Percentiles rank a stretch among this genome's conserved stretches.
These are phyloP conservation scores for Powellomyces hirtus DNA, from an alignment of 192 early-diverging fungal genomes.

Conservation along the genomic window DNA sequence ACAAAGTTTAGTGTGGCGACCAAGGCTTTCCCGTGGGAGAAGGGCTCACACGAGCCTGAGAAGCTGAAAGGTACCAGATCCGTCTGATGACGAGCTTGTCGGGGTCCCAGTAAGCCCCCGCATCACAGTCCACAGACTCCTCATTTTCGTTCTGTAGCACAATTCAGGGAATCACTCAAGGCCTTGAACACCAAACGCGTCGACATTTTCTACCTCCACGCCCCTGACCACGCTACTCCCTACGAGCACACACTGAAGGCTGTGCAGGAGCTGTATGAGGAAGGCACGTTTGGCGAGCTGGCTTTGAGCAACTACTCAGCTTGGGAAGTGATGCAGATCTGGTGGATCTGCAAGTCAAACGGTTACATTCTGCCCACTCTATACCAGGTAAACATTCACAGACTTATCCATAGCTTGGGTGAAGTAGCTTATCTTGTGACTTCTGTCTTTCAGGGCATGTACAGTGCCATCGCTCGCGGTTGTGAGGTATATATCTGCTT, in stretches of 20 bases:
- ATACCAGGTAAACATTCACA: constrained; percentile 25
- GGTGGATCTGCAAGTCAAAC: constrained; percentile 42
- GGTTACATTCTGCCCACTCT: constrained; percentile 49
- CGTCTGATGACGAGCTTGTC: too few relatives aligned
- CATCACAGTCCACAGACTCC: too few relatives aligned
- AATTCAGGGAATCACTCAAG: constrained; percentile 40
- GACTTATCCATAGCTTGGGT: neutral
- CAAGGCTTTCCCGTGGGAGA: constrained; percentile 50
- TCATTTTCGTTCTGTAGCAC: neutral
- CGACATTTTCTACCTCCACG: constrained; percentile 65
- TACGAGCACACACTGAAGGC: constrained; percentile 52
- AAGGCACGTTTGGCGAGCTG: constrained; percentile 45
- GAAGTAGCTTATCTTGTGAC: neutral
- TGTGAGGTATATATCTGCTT: constrained; percentile 21
- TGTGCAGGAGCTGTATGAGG: constrained; percentile 56
- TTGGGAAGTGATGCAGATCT: constrained; percentile 52
- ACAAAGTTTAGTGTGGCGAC: constrained; percentile 49
- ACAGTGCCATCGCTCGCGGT: constrained; percentile 30
- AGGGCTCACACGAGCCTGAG: constrained; percentile 38
- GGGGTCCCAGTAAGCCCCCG: too few relatives aligned
- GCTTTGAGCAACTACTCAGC: constrained; percentile 41
- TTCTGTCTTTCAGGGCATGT: constrained; percentile 18
- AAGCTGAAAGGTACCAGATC: too few relatives aligned
- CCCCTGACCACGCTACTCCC: constrained; percentile 54
- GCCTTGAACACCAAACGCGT: constrained; percentile 48